Evolutionary conservation across 768 basidiomycete species (phyloP), one percentile per base, ranked within the genome.

Genomic region (Paxillus ammoniavirescens): DNA sequence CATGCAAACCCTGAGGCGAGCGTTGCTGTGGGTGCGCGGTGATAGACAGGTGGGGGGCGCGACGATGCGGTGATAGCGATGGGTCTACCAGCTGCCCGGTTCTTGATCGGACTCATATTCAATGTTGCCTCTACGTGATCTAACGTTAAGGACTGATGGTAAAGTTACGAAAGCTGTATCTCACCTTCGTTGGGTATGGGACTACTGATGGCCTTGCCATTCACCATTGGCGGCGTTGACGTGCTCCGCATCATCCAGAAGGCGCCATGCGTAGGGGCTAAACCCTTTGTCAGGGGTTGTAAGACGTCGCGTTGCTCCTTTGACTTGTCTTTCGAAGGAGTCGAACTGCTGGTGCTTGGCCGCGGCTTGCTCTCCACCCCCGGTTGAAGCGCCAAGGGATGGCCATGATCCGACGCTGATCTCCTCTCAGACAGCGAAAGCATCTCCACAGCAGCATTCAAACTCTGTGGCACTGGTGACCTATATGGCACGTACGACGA

Each of bases 71-170:
- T 71, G 8, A 89, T 77, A 23, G 75, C 76, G 48, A 90, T 89
- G 17, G 90, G 89, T 59, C 79, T 77, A 18, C 82, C 82, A 7
- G 74, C 72, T 7, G 75, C 75, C 42, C 85, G 77, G 61, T 83
- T 80, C 72, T 86, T 86, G 21, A 91, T 80, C 35, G 91, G 90
- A 59, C 83, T 88, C 81, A 93, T 82, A 52, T 84, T 77, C 61
- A 82, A 63, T 1, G 86, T 87, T 14, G 87, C 87, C 65, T 82
- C 91, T 73, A 53, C 36, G 21, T 51, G 17, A 49, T 51, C 47
- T 36, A 35, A 31, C 50, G 35, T 58, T 40, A 58, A 36, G 33
- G 18, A 40, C 33, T 21, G 18, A 23, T 30, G 43, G 21, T 9
- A 33, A 15, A 45, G 12, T 43, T n/a, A 30, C 44, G 47, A 48